Base-by-base conservation (phyloP, 768 basidiomycete genomes). In the Rhodotorula diobovata region DNA sequence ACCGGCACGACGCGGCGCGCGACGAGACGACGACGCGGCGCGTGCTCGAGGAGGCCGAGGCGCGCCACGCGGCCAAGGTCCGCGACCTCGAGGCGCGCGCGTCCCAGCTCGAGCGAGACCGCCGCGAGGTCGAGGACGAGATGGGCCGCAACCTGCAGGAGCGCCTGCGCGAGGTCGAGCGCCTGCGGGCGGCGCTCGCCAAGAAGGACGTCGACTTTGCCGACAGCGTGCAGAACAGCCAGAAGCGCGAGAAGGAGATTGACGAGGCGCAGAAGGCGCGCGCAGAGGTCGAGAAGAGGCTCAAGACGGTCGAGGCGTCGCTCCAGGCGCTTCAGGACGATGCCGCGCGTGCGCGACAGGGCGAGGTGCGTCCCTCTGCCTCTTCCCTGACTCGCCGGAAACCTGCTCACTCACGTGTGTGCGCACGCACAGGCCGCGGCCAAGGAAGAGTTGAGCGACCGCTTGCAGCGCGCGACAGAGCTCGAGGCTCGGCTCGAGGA, bases 91-190 rank as follows among this genome's bases (percentile, higher is more conserved):
- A 85, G 72, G 83, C 84, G 71, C 86, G 86, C 63, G 80, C 96
- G 35, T 77, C 82, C 10, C 81, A 82, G 16, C 80, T 88, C 32
- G 95, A 97, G 82, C 87, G 85, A 75, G 96, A 98, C 79, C 85
- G 93, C 50, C 88, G 85, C 63, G 93, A 95, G 61, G 85, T 85
- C 41, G 95, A 98, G 77, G 88, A 89, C 35, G 89, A 91, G 71
- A 95, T 93, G 91, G 90, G 89, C 78, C 84, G 84, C 67, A 93
- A 92, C 78, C 82, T 97, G 43, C 61, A 76, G 65, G 77, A 77
- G 25, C 66, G 77, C 28, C 56, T 78, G 32, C 67, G 63, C 14
- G 78, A 78, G 55, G 78, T 78, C 53, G 78, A 78, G 56, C 45
- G 73, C n/a, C 71, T 78, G 70, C 56, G 77, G 11, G 57, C 39